phyloP scores from a whole-genome alignment of 2,329 filamentous ascomycete genomes.

The Colletotrichum musae region DNA sequence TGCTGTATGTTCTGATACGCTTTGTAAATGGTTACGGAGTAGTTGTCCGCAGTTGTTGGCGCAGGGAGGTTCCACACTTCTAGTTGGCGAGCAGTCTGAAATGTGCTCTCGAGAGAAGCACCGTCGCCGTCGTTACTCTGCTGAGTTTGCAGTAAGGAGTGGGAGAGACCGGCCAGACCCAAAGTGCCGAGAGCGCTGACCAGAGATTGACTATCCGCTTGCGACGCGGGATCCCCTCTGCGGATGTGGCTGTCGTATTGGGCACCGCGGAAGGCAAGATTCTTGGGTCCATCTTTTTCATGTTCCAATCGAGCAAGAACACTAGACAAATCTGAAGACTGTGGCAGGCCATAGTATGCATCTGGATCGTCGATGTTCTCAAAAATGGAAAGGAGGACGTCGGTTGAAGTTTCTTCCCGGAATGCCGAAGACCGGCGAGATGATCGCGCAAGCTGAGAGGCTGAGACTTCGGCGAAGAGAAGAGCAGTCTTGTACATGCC shows the following conservation, averaged over 20 bases:
- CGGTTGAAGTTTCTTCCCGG: constrained; percentile 68
- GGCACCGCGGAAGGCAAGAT: constrained; percentile 90
- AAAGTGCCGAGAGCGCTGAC: constrained; percentile 84
- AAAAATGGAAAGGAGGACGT: constrained; percentile 86
- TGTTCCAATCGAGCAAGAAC: constrained; percentile 89
- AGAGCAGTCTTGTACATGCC: constrained; percentile 91
- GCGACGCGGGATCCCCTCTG: constrained; percentile 67
- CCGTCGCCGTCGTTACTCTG: constrained; percentile 71
- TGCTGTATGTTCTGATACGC: constrained; percentile 85
- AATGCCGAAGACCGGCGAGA: constrained; percentile 77
- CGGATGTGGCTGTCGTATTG: constrained; percentile 90
- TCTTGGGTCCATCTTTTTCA: constrained; percentile 89
- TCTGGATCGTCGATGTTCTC: constrained; percentile 96
- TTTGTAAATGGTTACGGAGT: constrained; percentile 81
- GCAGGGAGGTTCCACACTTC: constrained; percentile 94
- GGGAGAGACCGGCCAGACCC: constrained; percentile 88
- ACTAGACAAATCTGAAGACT: constrained; percentile 81
- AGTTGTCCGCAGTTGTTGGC: constrained; percentile 73
- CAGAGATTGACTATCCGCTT: constrained; percentile 76
- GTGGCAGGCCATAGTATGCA: constrained; percentile 91
- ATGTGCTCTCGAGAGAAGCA: constrained; percentile 77
- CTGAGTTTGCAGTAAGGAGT: constrained; percentile 81
- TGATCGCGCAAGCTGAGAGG: constrained; percentile 67
- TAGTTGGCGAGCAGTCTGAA: constrained; percentile 84
- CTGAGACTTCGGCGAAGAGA: constrained; percentile 82